Percentiles rank a stretch among this genome's conserved stretches.
These are phyloP conservation scores for Vitis labrusca DNA, from an alignment of 164 flowering plant genomes.

Conservation along the genomic window DNA sequence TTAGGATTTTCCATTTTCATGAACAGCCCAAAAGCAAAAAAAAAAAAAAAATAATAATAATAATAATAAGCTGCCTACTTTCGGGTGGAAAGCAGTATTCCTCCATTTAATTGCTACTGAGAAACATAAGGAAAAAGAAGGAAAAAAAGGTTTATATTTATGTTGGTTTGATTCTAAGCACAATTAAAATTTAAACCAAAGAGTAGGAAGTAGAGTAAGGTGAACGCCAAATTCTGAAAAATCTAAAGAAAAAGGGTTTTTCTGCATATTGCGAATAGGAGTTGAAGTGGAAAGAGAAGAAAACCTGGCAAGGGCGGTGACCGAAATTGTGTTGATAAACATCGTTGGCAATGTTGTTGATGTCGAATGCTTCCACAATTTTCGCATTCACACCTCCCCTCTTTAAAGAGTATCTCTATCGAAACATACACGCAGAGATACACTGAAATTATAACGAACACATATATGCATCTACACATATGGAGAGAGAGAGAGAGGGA, in stretches of 20 bases:
- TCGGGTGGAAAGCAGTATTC: too few species aligned
- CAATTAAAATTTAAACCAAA: too few species aligned
- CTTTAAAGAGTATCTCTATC: slow-evolving; percentile 72
- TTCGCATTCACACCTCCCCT: slow-evolving; percentile 54
- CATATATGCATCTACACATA: not conserved
- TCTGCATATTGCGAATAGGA: not conserved
- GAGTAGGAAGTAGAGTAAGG: too few species aligned
- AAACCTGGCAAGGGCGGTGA: slow-evolving; percentile 83
- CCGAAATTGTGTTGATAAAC: slow-evolving; percentile 82
- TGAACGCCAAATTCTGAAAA: too few species aligned
- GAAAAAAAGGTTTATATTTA: not conserved
- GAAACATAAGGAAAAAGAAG: too few species aligned
- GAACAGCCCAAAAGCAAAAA: not conserved
- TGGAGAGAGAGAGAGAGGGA: not conserved
- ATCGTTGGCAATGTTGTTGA: slow-evolving; percentile 82
- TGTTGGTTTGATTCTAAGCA: too few species aligned
- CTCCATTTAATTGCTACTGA: too few species aligned
- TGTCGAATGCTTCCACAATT: slow-evolving; percentile 88
- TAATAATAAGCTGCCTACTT: too few species aligned
- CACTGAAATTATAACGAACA: not conserved
- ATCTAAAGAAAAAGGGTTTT: too few species aligned
- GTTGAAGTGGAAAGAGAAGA: not conserved
- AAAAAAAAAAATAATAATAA: not conserved
- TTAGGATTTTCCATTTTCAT: too few species aligned
- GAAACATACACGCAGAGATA: not conserved